These are phyloP conservation scores for Zopfochytrium polystomum DNA, from an alignment of 371 early-diverging fungal species.

Conservation along the genomic window DNA sequence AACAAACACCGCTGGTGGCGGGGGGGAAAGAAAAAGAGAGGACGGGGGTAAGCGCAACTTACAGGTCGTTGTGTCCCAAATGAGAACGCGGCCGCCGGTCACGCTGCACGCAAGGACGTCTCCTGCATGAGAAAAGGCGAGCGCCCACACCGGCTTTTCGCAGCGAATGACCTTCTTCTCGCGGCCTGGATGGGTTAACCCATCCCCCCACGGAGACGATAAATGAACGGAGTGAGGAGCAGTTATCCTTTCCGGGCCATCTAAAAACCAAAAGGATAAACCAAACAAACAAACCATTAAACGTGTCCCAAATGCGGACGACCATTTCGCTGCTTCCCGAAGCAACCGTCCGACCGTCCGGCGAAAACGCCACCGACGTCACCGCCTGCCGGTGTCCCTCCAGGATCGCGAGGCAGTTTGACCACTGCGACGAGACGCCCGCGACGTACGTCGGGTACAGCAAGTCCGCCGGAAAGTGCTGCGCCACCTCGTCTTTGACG, in stretches of 20 bases:
- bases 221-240: background rate
- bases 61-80: no score
- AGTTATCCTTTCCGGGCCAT: background rate
- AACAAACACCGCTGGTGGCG: no score
- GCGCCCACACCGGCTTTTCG: no score
- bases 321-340: background rate
- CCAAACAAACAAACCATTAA: background rate
- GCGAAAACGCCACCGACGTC: background rate
- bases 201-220: background rate
- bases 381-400: background rate
- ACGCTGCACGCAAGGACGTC: no score
- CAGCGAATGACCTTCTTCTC: no score
- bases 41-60: no score
- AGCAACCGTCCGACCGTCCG: background rate
- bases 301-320: background rate
- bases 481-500: background rate
- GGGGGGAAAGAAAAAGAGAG: no score
- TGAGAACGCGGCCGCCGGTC: no score
- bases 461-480: background rate
- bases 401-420: background rate
- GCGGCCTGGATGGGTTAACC: no score
- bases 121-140: no score
- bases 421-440: conserved; percentile 3
- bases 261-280: no score
- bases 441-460: background rate